Evolutionary conservation across 1,284 basidiomycete genomes (phyloP), one percentile per base, ranked within the genome.

Genomic region (Porodaedalea pini): DNA sequence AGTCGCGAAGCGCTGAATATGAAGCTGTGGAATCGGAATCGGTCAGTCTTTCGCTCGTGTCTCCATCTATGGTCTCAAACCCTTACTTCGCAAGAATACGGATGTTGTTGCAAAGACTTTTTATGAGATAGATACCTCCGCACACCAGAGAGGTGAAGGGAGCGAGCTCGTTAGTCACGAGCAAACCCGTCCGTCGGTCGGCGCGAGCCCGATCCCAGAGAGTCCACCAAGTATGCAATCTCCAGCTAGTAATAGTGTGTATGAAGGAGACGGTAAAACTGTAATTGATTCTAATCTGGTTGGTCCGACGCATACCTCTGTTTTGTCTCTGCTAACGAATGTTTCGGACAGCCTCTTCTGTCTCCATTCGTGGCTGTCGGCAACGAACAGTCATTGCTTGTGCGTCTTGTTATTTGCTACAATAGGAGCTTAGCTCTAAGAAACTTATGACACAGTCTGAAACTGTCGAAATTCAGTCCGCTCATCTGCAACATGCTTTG

Each of bases 341-440:
- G 37, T 7, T 27, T 32, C 19, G 17, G 17, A 13, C n/a, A 54
- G 51, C 51, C 51, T 44, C 51, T 54, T 32, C 27, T 54, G 29
- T 54, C 51, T 19, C 51, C 51, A 10, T 54, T 54, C 31, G 51
- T 41, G 5, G 29, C 21, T 21, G 15, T 23, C 10, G 34, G 44
- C n/a, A 17, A 23, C 13, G 51, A 31, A 29, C 45, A 8, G 15
- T 15, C 36, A 39, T 11, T n/a, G 19, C 7, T 29, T 43, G 32
- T 44, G 37, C 4, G 31, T 34, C 7, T 21, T n/a, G 13, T 44
- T 17, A 11, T 5, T 19, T 41, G 17, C 13, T n/a, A 15, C 19
- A 19, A 25, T 10, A 10, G 21, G 6, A 52, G n/a, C 13, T 17
- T 31, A 4, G 29, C 23, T 40, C 36, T n/a, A n/a, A n/a, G n/a